These are phyloP conservation scores for Aphanomyces astaci DNA, from an alignment of 352 stramenopile species.

Conservation along the genomic window DNA sequence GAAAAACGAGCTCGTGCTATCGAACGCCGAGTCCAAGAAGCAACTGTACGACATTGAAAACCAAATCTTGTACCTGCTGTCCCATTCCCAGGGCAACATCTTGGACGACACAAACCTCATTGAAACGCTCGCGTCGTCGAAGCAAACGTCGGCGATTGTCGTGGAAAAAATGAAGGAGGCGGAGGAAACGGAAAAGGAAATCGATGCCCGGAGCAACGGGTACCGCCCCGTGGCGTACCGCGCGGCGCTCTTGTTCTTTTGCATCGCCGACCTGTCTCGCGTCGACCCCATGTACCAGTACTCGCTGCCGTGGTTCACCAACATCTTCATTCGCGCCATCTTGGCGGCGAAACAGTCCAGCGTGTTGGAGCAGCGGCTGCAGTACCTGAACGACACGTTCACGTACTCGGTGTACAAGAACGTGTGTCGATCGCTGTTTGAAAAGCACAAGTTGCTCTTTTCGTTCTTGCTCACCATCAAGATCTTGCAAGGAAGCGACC, in stretches of 20 bases:
- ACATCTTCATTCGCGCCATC: constrained; percentile 87
- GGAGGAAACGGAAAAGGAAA: constrained; percentile 86
- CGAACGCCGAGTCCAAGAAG: constrained; percentile 81
- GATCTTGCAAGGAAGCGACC: constrained; percentile 79
- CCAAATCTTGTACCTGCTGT: constrained; percentile 87
- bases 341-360: constrained; percentile 57
- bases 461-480: constrained; percentile 87
- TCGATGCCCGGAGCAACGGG: constrained; percentile 74
- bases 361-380: constrained; percentile 64
- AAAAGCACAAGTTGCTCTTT: constrained; percentile 91
- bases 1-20: constrained; percentile 86
- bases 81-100: constrained; percentile 88
- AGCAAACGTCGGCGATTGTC: constrained; percentile 70
- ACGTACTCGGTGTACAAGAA: constrained; percentile 94
- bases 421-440: constrained; percentile 89
- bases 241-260: constrained; percentile 86
- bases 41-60: constrained; percentile 89
- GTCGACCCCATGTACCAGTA: constrained; percentile 91
- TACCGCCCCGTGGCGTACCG: constrained; percentile 86
- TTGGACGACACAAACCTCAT: constrained; percentile 90
- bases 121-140: constrained; percentile 78
- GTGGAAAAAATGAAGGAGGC: constrained; percentile 87
- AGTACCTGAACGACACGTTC: constrained; percentile 89
- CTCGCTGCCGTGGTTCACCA: constrained; percentile 89
- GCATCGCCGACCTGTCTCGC: constrained; percentile 79